Conservation (phyloP, 345 rosid genomes). For the Rhodamnia rubescens region DNA sequence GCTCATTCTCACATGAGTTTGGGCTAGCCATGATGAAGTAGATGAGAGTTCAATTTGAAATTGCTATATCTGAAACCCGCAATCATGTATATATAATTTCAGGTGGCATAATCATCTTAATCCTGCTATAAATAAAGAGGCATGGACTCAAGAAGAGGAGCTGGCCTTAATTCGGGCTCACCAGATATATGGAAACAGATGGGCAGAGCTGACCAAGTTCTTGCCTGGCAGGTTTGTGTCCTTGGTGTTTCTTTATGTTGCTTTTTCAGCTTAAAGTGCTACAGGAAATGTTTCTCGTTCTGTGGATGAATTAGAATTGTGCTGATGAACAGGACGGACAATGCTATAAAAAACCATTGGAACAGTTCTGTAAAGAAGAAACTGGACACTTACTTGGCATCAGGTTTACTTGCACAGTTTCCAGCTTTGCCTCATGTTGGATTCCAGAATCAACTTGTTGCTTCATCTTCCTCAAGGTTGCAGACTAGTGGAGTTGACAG, state of each 20-base stretch:
- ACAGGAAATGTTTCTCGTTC: background rate
- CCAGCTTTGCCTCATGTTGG: slow-evolving; percentile 48
- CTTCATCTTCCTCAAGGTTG: slow-evolving; percentile 54
- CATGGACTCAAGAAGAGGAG: slow-evolving; percentile 99
- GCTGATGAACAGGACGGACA: slow-evolving; percentile 81
- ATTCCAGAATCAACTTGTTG: slow-evolving; percentile 40
- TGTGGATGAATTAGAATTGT: background rate
- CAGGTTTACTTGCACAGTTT: slow-evolving; percentile 79
- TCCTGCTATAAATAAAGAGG: slow-evolving; percentile 93
- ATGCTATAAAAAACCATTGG: slow-evolving; percentile 98
- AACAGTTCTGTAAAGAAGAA: slow-evolving; percentile 99
- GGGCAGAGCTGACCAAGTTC: slow-evolving; percentile 97
- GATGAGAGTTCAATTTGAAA: background rate
- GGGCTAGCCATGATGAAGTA: background rate
- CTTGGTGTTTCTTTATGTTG: background rate
- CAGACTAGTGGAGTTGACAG: slow-evolving; percentile 66
- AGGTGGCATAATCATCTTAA: slow-evolving; percentile 99
- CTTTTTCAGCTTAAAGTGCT: background rate
- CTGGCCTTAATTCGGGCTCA: slow-evolving; percentile 92
- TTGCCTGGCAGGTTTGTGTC: slow-evolving; percentile 88
- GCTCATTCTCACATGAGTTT: background rate
- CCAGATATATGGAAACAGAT: slow-evolving; percentile 91
- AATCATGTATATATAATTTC: background rate
- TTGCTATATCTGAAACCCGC: background rate
- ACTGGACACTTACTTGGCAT: slow-evolving; percentile 79